A percentile compares a stretch with the other conserved stretches of the same genome.
Conservation (phyloP, 345 rosid species). For the Populus davidiana region DNA sequence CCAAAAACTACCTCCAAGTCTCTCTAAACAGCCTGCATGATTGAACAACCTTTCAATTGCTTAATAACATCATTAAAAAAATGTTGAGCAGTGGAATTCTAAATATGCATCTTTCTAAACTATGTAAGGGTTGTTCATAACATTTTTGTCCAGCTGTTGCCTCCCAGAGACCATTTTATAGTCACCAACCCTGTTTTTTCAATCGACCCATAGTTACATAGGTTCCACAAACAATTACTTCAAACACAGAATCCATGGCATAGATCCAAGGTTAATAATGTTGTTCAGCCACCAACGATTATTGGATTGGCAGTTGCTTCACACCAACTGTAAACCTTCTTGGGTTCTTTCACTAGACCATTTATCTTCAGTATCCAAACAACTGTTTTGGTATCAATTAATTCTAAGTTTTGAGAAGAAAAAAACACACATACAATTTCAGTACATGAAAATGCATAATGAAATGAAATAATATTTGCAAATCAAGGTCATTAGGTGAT, state of each 20-base stretch:
- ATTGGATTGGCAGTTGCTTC: neutral
- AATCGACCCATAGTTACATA: neutral
- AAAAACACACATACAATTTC: too few relatives aligned
- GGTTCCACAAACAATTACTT: neutral
- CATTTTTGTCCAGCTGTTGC: neutral
- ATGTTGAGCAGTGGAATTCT: neutral
- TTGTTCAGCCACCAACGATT: neutral
- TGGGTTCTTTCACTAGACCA: neutral
- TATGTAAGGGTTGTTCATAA: neutral
- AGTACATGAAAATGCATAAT: neutral
- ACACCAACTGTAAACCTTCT: neutral
- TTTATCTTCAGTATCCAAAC: neutral
- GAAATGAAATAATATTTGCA: neutral
- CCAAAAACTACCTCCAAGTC: conserved; percentile 6
- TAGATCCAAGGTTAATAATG: neutral
- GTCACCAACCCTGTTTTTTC: neutral
- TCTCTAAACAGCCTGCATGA: conserved; percentile 29
- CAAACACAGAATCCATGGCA: neutral
- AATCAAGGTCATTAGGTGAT: neutral
- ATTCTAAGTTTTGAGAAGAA: neutral
- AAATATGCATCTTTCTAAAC: neutral
- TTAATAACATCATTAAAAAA: neutral
- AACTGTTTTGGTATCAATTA: neutral
- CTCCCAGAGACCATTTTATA: too few relatives aligned
- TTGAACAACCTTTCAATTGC: neutral